Conservation (phyloP, 2,329 filamentous ascomycete species). For the Ophiostoma piceae region DNA sequence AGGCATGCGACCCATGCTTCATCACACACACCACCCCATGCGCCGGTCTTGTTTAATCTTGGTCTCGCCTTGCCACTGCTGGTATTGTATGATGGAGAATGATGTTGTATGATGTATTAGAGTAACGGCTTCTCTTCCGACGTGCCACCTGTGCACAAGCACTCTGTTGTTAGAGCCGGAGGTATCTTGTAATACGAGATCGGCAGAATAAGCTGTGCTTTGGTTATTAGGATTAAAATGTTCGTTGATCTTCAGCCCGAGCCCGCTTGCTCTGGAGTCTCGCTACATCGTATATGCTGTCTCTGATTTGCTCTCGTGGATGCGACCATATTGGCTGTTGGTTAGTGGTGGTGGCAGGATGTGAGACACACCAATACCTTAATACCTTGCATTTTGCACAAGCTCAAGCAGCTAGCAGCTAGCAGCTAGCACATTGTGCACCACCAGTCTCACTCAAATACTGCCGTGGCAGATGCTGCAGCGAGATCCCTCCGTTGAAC, state of each 20-base stretch:
- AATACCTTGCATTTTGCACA: no score
- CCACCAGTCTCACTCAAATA: neutral
- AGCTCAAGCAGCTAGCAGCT: no score
- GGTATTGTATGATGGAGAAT: neutral
- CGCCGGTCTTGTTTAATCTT: conserved; percentile 1
- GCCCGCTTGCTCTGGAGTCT: neutral
- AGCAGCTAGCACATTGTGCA: no score
- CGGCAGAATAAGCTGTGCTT: neutral
- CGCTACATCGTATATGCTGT: neutral
- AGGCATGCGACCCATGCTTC: conserved; percentile 8
- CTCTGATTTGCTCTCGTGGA: neutral
- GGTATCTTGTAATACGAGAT: neutral
- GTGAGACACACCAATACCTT: neutral
- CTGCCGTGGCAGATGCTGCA: neutral
- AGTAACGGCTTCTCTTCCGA: neutral
- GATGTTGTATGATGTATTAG: neutral
- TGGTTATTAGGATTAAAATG: neutral
- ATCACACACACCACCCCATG: conserved; percentile 4
- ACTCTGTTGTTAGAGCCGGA: neutral
- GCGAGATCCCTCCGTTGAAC: conserved; percentile 12
- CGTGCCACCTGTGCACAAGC: neutral
- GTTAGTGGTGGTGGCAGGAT: neutral
- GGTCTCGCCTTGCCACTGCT: neutral
- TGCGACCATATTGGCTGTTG: neutral
- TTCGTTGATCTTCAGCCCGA: neutral